Evolutionary conservation across 2,329 filamentous ascomycete species (phyloP).

Genomic region (Colletotrichum cuscutae): DNA sequence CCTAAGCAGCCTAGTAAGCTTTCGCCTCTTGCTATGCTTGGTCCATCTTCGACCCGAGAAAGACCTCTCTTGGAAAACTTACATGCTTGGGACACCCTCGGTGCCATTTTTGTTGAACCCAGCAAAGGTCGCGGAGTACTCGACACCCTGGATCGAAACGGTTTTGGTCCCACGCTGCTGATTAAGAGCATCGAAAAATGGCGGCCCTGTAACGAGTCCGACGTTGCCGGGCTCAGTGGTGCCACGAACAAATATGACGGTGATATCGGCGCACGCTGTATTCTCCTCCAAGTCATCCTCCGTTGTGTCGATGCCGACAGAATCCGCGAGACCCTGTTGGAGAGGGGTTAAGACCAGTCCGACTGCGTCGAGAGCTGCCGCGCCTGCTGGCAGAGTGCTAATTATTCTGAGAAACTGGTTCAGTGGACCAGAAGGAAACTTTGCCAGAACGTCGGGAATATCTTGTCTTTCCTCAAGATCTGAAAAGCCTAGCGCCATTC

Average conservation of each 20-base stretch:
- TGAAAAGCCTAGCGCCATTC: too few relatives aligned
- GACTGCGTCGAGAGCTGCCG: constrained; percentile 19
- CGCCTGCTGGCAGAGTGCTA: constrained; percentile 22
- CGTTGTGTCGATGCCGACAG: constrained; percentile 33
- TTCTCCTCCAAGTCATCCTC: constrained; percentile 27
- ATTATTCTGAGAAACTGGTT: constrained; percentile 26
- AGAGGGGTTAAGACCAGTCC: constrained; percentile 19
- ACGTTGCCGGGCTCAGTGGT: constrained; percentile 44
- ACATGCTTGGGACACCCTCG: constrained; percentile 39
- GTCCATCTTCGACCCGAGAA: not conserved
- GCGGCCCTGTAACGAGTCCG: constrained; percentile 40
- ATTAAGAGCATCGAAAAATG: constrained; percentile 38
- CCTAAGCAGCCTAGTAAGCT: constrained; percentile 38
- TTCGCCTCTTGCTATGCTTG: not conserved
- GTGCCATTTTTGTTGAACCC: constrained; percentile 40
- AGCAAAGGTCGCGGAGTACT: constrained; percentile 41
- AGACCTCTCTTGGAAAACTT: not conserved
- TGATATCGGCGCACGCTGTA: constrained; percentile 41
- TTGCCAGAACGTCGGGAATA: constrained; percentile 15
- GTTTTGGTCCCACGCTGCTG: constrained; percentile 24
- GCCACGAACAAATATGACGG: constrained; percentile 43
- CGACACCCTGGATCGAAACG: constrained; percentile 40
- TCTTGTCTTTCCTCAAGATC: constrained; percentile 2
- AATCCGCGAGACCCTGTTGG: constrained; percentile 30
- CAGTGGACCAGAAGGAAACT: constrained; percentile 22